A percentile compares a stretch with the other conserved stretches of the same genome.
Conservation (phyloP, 495 filamentous ascomycete species). For the Durotheca rogersii region DNA sequence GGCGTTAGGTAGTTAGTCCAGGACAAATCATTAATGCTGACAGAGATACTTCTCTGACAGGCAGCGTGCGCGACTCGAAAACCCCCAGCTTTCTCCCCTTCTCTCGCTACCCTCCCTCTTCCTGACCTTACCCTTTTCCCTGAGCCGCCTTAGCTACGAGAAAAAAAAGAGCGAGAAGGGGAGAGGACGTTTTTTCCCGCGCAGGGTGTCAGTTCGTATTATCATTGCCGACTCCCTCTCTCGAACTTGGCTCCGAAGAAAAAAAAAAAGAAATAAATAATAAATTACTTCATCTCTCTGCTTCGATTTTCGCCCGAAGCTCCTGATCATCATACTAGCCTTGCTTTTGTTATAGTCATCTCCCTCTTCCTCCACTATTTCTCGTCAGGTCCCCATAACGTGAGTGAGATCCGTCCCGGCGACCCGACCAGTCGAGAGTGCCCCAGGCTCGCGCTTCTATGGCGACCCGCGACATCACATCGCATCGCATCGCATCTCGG, state of each 20-base stretch:
- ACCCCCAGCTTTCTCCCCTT: slow-evolving; percentile 24
- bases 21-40: slow-evolving; percentile 23
- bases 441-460: slow-evolving; percentile 25
- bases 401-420: slow-evolving; percentile 38
- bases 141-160: slow-evolving; percentile 15
- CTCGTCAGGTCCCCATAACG: slow-evolving; percentile 25
- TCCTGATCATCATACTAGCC: background rate
- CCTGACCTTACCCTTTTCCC: slow-evolving; percentile 21
- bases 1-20: slow-evolving; percentile 2
- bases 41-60: slow-evolving; percentile 10
- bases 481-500: slow-evolving; percentile 21
- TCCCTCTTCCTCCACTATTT: slow-evolving; percentile 5
- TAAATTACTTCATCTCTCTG: slow-evolving; percentile 12
- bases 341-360: slow-evolving; percentile 6
- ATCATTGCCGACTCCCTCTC: slow-evolving; percentile 14
- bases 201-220: slow-evolving; percentile 30
- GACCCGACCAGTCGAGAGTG: slow-evolving; percentile 29
- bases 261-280: slow-evolving; percentile 1
- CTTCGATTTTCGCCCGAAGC: slow-evolving; percentile 9
- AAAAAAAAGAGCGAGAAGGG: slow-evolving; percentile 6
- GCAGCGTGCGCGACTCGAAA: slow-evolving; percentile 27
- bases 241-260: slow-evolving; percentile 10
- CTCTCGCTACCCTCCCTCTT: slow-evolving; percentile 9
- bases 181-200: slow-evolving; percentile 28
- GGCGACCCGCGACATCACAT: slow-evolving; percentile 23